Evolutionary conservation across 768 basidiomycete species (phyloP), one percentile per base, ranked within the genome.

Genomic region (Zangia roseola): DNA sequence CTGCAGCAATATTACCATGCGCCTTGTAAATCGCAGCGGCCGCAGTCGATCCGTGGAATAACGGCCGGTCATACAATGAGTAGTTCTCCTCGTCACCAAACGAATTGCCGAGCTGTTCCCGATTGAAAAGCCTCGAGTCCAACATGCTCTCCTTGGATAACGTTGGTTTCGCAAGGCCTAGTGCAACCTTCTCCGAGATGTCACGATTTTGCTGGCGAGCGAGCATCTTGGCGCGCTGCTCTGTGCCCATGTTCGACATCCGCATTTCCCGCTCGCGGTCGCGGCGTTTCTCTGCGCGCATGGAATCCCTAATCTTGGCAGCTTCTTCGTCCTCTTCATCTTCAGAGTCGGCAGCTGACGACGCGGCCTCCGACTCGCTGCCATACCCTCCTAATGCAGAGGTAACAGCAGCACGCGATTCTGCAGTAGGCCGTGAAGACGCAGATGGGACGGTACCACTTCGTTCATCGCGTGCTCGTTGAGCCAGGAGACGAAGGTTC

Each of bases 1-100:
- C 64, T 54, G 89, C 85, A 6, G 77, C 64, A 50, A 92, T 89
- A 57, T 91, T 88, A 0, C 94, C 94, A 23, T 86, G 79, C 5
- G 95, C 91, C 69, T 94, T 95, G 78, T 99, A 99, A 58, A 99
- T 99, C n/a, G 97, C 97, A n/a, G 95, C 93, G 0, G 91, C 94
- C 16, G 95, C 95, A 5, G 88, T 85, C 3, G 94, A 95, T 2
- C 97, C 95, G 59, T 93, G 88, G 81, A 99, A 99, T 42, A 99
- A 74, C 4, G 95, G 94, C 42, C 83, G 82, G 67, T 99, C 97
- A 71, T 97, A 98, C 23, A 99, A 71, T 58, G 85, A 90, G 71
- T 98, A 98, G n/a, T 82, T 77, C 44, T 98, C 97, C 28, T 95
- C 92, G 56, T 91, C 89, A 26, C 82, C 97, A 69, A 98, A 97